phyloP scores from a whole-genome alignment of 2,329 filamentous ascomycete genomes.

The Botryotinia globosa region DNA sequence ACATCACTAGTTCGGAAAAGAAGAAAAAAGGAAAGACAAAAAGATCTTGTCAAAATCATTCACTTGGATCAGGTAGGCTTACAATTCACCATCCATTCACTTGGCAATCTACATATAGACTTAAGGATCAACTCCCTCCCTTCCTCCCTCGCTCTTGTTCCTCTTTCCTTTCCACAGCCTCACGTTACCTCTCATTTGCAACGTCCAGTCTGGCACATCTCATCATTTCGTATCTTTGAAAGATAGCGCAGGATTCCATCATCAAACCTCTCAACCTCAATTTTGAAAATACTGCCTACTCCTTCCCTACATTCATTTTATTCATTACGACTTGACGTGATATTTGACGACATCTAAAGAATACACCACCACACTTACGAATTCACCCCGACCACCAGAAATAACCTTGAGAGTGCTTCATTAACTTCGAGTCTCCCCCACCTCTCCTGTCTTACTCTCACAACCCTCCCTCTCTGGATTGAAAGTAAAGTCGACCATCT shows the following conservation, averaged over 20 bases:
- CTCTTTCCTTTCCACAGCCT: constrained; percentile 8
- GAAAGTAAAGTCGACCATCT: constrained; percentile 1
- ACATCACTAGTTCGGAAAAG: background rate
- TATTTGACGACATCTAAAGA: constrained; percentile 4
- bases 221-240: constrained; percentile 24
- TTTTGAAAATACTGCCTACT: background rate
- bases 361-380: background rate
- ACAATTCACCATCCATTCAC: background rate
- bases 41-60: background rate
- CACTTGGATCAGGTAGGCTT: background rate
- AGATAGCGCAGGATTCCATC: constrained; percentile 22
- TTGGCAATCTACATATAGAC: constrained; percentile 6
- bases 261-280: background rate
- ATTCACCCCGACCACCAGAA: background rate
- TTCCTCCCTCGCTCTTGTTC: constrained; percentile 7
- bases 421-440: background rate
- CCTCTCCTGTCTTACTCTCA: background rate
- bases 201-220: constrained; percentile 6
- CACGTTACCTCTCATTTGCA: constrained; percentile 16
- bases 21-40: background rate
- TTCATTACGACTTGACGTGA: constrained; percentile 2
- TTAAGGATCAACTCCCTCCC: constrained; percentile 1
- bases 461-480: background rate
- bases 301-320: constrained; percentile 15
- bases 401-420: background rate